Evolutionary conservation across 805 yeast species (phyloP).

Genomic region (Zygosaccharomyces bailii): DNA sequence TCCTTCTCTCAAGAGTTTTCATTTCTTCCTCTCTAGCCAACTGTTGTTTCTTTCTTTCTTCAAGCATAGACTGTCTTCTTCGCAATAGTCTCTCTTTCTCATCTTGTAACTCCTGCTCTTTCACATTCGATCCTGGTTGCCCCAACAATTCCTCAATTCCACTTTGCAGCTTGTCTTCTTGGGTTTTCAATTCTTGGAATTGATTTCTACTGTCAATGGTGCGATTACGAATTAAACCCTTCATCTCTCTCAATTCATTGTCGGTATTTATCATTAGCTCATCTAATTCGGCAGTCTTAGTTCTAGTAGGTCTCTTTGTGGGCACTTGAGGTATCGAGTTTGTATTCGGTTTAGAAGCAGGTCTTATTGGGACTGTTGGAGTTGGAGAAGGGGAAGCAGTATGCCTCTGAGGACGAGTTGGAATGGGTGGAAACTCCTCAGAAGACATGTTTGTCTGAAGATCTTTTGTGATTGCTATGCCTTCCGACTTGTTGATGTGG

Average conservation of each 20-base stretch:
- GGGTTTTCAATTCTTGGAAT: background rate
- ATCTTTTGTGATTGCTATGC: background rate
- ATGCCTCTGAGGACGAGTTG: constrained; percentile 24
- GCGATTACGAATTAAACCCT: constrained; percentile 4
- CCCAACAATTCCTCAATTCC: constrained; percentile 4
- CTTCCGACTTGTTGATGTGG: background rate
- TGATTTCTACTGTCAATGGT: background rate
- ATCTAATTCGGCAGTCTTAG: constrained; percentile 14
- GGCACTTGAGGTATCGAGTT: constrained; percentile 14
- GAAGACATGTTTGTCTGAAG: constrained; percentile 15
- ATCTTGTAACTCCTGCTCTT: background rate
- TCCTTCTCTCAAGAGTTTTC: too few relatives aligned
- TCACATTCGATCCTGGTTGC: constrained; percentile 2
- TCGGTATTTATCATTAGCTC: constrained; percentile 15
- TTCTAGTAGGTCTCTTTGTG: constrained; percentile 9
- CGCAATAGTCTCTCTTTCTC: constrained; percentile 3
- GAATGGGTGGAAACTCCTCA: constrained; percentile 28
- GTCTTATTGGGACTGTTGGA: constrained; percentile 13
- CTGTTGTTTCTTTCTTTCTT: constrained; percentile 1
- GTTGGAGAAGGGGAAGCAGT: constrained; percentile 13
- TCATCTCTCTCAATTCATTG: constrained; percentile 17
- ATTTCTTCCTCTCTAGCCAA: too few relatives aligned
- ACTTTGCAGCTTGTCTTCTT: constrained; percentile 4
- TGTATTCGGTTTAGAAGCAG: constrained; percentile 9
- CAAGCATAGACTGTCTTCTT: background rate